phyloP scores from a whole-genome alignment of 148 eudicot species.

The Rhododendron kiyosumense region DNA sequence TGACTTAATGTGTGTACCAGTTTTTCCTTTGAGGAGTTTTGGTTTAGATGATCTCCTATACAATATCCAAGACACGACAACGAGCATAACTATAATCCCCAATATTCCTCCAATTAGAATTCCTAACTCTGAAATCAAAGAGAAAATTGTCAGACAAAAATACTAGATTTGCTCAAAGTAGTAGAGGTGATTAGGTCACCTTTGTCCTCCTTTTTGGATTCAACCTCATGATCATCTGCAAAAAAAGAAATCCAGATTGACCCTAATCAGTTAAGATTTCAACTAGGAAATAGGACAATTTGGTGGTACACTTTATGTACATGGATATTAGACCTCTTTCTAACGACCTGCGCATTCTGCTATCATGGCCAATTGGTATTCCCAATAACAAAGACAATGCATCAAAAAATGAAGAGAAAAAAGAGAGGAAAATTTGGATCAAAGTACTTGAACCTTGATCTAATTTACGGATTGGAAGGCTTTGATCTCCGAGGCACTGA shows the following conservation, averaged over 20 bases:
- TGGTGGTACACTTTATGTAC: neutral
- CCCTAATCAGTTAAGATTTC: neutral
- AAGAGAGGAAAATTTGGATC: neutral
- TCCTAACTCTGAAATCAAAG: constrained; percentile 27
- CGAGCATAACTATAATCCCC: constrained; percentile 12
- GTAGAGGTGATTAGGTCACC: neutral
- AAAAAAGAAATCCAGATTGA: neutral
- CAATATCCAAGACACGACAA: constrained; percentile 16
- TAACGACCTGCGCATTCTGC: neutral
- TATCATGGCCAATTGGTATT: neutral
- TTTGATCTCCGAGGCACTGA: constrained; percentile 29
- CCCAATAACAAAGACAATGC: neutral
- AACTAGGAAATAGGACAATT: neutral
- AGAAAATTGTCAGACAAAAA: neutral
- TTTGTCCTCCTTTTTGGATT: neutral
- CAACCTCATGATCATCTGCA: constrained; percentile 19
- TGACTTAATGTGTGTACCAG: constrained; percentile 10
- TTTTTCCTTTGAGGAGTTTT: neutral
- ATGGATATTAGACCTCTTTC: neutral
- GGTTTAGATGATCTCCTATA: constrained; percentile 12
- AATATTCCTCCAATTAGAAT: constrained; percentile 28
- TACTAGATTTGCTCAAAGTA: neutral
- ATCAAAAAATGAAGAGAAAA: neutral
- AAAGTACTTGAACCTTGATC: neutral
- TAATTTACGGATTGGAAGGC: constrained; percentile 15